Conservation (phyloP, 805 yeast genomes). For the Yamadazyma insecticola region DNA sequence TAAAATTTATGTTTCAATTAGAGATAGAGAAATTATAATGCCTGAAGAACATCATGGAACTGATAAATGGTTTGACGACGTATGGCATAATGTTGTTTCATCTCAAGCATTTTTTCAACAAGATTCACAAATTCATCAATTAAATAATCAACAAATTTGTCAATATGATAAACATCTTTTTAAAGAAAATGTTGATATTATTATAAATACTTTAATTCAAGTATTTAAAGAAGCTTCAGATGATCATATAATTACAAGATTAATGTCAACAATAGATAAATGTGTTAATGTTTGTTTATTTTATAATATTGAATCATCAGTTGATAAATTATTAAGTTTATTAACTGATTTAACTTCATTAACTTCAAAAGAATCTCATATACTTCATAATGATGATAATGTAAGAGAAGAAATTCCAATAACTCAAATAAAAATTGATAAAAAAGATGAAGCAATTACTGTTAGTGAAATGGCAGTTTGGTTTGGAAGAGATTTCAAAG, state of each 20-base stretch:
- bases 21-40: conserved; percentile 87
- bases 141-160: conserved; percentile 23
- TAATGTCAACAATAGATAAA: conserved; percentile 85
- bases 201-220: conserved; percentile 68
- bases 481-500: conserved; percentile 87
- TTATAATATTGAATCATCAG: conserved; percentile 50
- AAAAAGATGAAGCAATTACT: conserved; percentile 54
- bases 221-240: conserved; percentile 88
- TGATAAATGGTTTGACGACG: conserved; percentile 86
- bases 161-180: conserved; percentile 74
- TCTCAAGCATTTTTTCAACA: conserved; percentile 20
- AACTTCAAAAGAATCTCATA: conserved; percentile 28
- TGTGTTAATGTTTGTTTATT: conserved; percentile 71
- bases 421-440: conserved; percentile 46
- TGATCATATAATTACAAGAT: conserved; percentile 81
- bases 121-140: conserved; percentile 2
- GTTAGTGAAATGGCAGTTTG: conserved; percentile 79
- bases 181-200: conserved; percentile 53
- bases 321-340: conserved; percentile 63
- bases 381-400: conserved; percentile 18
- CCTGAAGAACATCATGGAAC: conserved; percentile 97
- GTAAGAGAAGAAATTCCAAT: conserved; percentile 39
- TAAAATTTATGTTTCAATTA: conserved; percentile 74
- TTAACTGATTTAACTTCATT: conserved; percentile 69
- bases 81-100: conserved; percentile 67